These are phyloP conservation scores for Clitopilus passeckerianus DNA, from an alignment of 768 basidiomycete genomes.

Conservation along the genomic window DNA sequence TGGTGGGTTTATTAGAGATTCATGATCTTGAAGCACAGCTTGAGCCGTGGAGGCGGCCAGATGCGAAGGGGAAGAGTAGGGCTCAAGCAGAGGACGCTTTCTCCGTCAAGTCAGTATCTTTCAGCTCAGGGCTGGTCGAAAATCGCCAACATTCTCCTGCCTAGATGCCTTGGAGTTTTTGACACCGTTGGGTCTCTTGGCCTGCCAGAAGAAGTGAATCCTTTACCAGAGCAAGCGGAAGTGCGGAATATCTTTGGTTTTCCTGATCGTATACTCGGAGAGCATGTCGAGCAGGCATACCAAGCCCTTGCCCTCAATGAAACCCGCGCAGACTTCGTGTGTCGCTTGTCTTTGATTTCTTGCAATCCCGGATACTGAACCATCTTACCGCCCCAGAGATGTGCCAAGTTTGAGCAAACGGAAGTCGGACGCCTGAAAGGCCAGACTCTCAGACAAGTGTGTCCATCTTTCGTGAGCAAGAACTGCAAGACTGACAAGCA, in stretches of 20 bases:
- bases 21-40: slow-evolving; percentile 36
- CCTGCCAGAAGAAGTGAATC: slow-evolving; percentile 59
- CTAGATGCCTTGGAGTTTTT: slow-evolving; percentile 67
- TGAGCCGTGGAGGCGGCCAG: slow-evolving; percentile 46
- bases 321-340: slow-evolving; percentile 61
- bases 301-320: slow-evolving; percentile 72
- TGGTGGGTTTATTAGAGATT: background rate
- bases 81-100: slow-evolving; percentile 46
- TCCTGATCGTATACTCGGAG: slow-evolving; percentile 50
- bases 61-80: slow-evolving; percentile 49
- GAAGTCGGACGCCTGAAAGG: slow-evolving; percentile 43
- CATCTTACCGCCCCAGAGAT: slow-evolving; percentile 31
- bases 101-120: slow-evolving; percentile 50
- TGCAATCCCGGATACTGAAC: too few relatives aligned
- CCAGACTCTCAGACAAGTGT: slow-evolving; percentile 61
- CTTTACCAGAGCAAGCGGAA: slow-evolving; percentile 26
- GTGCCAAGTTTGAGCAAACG: slow-evolving; percentile 61
- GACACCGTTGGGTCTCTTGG: slow-evolving; percentile 77
- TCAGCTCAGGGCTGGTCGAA: background rate
- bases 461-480: slow-evolving; percentile 3
- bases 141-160: background rate
- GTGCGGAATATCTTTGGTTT: slow-evolving; percentile 60
- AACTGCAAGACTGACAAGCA: background rate
- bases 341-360: slow-evolving; percentile 11
- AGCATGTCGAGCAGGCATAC: slow-evolving; percentile 60